These are phyloP conservation scores for Amphibolis antarctica DNA, from an alignment of 106 monocot species.

Conservation along the genomic window DNA sequence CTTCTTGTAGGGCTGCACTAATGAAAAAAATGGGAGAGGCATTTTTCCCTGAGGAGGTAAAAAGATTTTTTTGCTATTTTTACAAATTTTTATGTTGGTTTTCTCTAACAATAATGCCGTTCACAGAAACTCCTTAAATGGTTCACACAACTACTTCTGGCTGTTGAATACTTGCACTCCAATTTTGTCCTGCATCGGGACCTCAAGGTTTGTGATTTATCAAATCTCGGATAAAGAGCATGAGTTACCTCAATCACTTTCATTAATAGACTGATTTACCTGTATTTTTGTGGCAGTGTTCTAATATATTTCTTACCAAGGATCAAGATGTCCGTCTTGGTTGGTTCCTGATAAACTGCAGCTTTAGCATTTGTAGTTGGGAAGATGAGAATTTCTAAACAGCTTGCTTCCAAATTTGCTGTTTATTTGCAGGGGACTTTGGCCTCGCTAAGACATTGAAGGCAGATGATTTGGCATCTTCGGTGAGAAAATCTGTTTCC, in stretches of 20 bases:
- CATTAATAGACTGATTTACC: neutral
- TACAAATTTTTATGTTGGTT: neutral
- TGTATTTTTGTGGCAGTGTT: conserved; percentile 48
- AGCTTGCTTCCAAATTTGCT: neutral
- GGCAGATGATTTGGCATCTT: conserved; percentile 2
- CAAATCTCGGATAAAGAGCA: neutral
- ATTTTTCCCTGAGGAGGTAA: conserved; percentile 88
- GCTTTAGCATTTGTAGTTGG: too few relatives aligned
- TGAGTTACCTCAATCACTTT: neutral
- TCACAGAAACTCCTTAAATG: conserved; percentile 88
- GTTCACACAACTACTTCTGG: conserved; percentile 79
- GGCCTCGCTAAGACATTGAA: conserved; percentile 68
- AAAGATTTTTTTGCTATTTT: neutral
- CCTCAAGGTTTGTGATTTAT: conserved; percentile 70
- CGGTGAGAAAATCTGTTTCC: neutral
- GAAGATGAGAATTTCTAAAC: neutral
- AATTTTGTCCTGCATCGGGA: conserved; percentile 95
- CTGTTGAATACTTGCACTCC: conserved; percentile 95
- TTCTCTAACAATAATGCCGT: neutral
- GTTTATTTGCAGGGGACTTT: conserved; percentile 55
- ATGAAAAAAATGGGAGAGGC: conserved; percentile 72
- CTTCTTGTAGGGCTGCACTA: conserved; percentile 79
- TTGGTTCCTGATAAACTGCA: conserved; percentile 37
- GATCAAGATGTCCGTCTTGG: conserved; percentile 72
- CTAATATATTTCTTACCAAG: conserved; percentile 79